A percentile compares a stretch with the other conserved stretches of the same genome.
Conservation (phyloP, 805 yeast species). For the Pichia ethanolica region DNA sequence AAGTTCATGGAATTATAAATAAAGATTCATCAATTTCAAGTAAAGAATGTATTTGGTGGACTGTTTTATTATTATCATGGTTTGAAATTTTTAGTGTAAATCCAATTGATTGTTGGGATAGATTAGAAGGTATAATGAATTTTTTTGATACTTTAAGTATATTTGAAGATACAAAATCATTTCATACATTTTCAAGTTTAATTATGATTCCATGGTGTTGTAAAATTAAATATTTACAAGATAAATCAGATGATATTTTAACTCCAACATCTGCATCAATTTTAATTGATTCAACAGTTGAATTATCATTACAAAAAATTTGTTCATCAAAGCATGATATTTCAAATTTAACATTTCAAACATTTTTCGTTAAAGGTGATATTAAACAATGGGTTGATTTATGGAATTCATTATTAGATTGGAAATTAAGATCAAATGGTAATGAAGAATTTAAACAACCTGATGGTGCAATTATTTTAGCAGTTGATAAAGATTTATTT, state of each 20-base stretch:
- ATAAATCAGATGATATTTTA: neutral
- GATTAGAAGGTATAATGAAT: slow-evolving; percentile 32
- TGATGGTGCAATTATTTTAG: slow-evolving; percentile 7
- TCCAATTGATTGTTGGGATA: slow-evolving; percentile 32
- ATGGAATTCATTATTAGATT: slow-evolving; percentile 24
- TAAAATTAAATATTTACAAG: neutral
- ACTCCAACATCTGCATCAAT: neutral
- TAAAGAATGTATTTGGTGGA: slow-evolving; percentile 18
- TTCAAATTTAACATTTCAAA: neutral
- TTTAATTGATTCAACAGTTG: neutral
- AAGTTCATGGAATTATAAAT: slow-evolving; percentile 19
- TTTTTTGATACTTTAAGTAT: slow-evolving; percentile 30
- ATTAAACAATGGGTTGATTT: slow-evolving; percentile 32
- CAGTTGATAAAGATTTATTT: slow-evolving; percentile 6
- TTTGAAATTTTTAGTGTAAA: slow-evolving; percentile 34
- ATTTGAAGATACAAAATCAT: neutral
- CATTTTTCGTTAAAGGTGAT: slow-evolving; percentile 21
- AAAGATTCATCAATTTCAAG: neutral
- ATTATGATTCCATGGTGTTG: slow-evolving; percentile 6
- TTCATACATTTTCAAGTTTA: neutral
- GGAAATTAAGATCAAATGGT: slow-evolving; percentile 1
- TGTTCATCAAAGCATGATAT: neutral
- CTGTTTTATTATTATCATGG: slow-evolving; percentile 36
- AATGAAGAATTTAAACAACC: slow-evolving; percentile 5
- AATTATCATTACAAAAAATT: neutral